phyloP scores from a whole-genome alignment of 371 early-diverging fungal species.

The Mucor indicus region DNA sequence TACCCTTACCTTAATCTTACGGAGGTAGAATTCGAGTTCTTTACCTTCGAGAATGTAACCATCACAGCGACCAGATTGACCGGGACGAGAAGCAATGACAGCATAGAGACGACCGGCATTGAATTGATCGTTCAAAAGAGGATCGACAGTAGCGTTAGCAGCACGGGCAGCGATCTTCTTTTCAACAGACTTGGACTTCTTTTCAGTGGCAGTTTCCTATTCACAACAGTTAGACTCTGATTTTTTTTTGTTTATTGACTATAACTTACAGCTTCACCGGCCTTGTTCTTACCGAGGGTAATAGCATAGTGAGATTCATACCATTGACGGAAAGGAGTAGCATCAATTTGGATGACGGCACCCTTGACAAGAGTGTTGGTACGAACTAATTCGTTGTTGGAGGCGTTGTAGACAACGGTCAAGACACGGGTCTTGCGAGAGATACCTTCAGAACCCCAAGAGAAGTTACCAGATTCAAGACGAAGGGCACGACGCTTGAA shows the following conservation, averaged over 20 bases:
- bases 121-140: slow-evolving; percentile 92
- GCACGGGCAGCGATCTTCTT: slow-evolving; percentile 89
- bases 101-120: slow-evolving; percentile 95
- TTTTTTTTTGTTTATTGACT: no score
- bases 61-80: slow-evolving; percentile 98
- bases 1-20: slow-evolving; percentile 75
- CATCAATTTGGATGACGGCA: slow-evolving; percentile 96
- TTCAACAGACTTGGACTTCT: slow-evolving; percentile 87
- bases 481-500: slow-evolving; percentile 97
- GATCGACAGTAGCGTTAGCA: slow-evolving; percentile 82
- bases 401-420: slow-evolving; percentile 98
- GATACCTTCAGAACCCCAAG: slow-evolving; percentile 92
- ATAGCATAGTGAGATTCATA: slow-evolving; percentile 93
- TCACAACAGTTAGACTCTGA: no score
- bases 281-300: slow-evolving; percentile 85
- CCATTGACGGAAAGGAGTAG: slow-evolving; percentile 98
- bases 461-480: slow-evolving; percentile 95
- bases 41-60: slow-evolving; percentile 99
- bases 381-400: slow-evolving; percentile 99
- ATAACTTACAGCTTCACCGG: slow-evolving; percentile 9
- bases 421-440: slow-evolving; percentile 95
- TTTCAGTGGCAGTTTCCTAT: slow-evolving; percentile 65
- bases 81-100: slow-evolving; percentile 96
- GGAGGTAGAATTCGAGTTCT: slow-evolving; percentile 96
- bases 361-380: slow-evolving; percentile 99